Evolutionary conservation across 2,329 filamentous ascomycete species (phyloP), one percentile per base, ranked within the genome.

Genomic region (Elsinoe fawcettii): DNA sequence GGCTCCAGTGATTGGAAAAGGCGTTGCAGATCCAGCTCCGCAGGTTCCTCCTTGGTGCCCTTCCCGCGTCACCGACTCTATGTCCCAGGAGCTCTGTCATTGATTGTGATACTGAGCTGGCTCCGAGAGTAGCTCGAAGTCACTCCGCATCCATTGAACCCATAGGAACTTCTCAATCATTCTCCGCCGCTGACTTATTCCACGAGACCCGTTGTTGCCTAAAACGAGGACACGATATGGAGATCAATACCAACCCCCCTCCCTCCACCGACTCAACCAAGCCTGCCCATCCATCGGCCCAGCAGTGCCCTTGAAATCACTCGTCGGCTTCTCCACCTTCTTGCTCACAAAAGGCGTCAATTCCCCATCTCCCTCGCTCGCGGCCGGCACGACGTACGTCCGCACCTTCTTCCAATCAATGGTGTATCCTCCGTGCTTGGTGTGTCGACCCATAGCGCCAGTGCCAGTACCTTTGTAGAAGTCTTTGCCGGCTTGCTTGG

Each of bases 391-490:
- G 57, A 88, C 86, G 71, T 90, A 99, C 56, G 91, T 96, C 72
- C 92, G 85, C 67, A 97, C 89, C 75, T 95, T 96, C 57, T 78
- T 74, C 80, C 81, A 95, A 63, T 97, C 87, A 63, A 97, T 85
- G 47, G 84, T 71, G 73, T 93, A 99, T 53, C 85, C 85, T 72
- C 92, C 93, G 69, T 84, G 82, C 70, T 88, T 87, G 56, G 88
- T 91, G 74, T 95, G 89, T 12, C 78, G 75, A 71, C 93, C 93
- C 84, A 95, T 90, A 41, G 87, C 84, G 1, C 93, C 93, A 0
- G 90, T 86, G 47, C 91, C 81, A 66, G 87, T 96, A 70, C 93
- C 93, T 80, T 97, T 97, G 83, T 99, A 99, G 82, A 86, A 99
- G 64, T 91, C 92, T 69, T 90, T 89, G 71, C 87, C 88, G 70